Evolutionary conservation across 139 green algal genomes (phyloP).

Genomic region (Nannochloris sp.): DNA sequence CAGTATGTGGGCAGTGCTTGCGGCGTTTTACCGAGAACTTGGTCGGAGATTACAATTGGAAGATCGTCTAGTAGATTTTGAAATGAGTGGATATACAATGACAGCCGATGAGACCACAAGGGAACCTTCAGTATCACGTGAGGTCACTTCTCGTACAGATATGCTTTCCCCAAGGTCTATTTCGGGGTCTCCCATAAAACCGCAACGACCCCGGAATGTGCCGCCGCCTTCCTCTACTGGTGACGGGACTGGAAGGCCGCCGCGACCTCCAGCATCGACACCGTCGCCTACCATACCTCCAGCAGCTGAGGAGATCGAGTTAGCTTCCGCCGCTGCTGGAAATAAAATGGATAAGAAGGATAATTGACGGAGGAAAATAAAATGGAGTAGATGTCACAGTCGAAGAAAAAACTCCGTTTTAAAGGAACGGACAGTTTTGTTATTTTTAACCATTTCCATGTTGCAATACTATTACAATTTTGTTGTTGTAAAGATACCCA

Average conservation of each 20-base stretch:
- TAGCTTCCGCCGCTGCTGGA: neutral
- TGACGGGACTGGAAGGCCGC: neutral
- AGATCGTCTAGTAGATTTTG: constrained; percentile 13
- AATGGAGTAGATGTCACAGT: neutral
- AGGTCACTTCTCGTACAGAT: constrained; percentile 17
- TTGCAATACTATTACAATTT: too few relatives aligned
- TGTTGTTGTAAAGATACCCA: too few relatives aligned
- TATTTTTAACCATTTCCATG: too few relatives aligned
- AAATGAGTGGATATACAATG: constrained; percentile 1
- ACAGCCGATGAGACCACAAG: neutral
- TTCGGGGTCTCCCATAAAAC: too few relatives aligned
- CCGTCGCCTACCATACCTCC: neutral
- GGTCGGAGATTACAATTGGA: constrained; percentile 14
- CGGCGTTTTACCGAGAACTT: constrained; percentile 21
- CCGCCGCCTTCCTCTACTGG: neutral
- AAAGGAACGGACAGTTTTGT: too few relatives aligned
- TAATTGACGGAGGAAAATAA: neutral
- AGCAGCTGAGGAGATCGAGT: neutral
- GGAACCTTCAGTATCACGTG: constrained; percentile 5
- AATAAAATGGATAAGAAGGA: neutral
- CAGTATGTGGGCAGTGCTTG: constrained; percentile 8
- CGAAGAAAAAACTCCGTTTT: too few relatives aligned
- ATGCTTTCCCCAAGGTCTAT: too few relatives aligned
- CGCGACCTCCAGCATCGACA: neutral
- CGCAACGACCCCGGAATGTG: neutral